These are phyloP conservation scores for Astragalus glycyphyllos DNA, from an alignment of 306 rosid species.

Conservation along the genomic window DNA sequence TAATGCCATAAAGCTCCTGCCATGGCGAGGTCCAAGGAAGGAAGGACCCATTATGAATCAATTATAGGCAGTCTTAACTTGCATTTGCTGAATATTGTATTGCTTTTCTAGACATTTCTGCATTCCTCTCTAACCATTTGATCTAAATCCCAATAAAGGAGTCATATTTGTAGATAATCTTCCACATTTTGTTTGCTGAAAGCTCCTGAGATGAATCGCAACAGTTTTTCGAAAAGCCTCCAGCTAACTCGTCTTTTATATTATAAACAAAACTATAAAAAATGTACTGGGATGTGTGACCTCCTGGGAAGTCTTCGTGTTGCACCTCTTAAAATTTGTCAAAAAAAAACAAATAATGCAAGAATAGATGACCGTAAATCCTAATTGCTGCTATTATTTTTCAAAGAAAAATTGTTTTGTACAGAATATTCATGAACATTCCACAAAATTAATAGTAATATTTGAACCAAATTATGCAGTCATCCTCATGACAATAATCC, in stretches of 20 bases:
- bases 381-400: constrained; percentile 4
- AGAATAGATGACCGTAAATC: constrained; percentile 14
- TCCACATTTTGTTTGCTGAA: constrained; percentile 2
- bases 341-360: not conserved
- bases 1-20: not conserved
- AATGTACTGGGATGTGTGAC: no score
- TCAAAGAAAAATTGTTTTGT: constrained; percentile 6
- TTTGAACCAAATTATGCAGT: constrained; percentile 11
- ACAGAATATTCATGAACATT: constrained; percentile 20
- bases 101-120: constrained; percentile 22
- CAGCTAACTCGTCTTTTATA: constrained; percentile 4
- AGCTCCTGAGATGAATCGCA: constrained; percentile 2
- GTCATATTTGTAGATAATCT: constrained; percentile 13
- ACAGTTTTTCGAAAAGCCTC: constrained; percentile 17
- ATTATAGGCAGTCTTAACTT: not conserved
- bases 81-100: constrained; percentile 13
- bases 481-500: not conserved
- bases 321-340: no score
- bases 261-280: not conserved
- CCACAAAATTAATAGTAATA: constrained; percentile 19
- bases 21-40: not conserved
- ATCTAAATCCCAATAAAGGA: constrained; percentile 27
- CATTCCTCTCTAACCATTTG: constrained; percentile 15
- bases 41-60: not conserved
- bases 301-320: no score